Conservation (phyloP, 139 green algal genomes). For the Volvox africanus region DNA sequence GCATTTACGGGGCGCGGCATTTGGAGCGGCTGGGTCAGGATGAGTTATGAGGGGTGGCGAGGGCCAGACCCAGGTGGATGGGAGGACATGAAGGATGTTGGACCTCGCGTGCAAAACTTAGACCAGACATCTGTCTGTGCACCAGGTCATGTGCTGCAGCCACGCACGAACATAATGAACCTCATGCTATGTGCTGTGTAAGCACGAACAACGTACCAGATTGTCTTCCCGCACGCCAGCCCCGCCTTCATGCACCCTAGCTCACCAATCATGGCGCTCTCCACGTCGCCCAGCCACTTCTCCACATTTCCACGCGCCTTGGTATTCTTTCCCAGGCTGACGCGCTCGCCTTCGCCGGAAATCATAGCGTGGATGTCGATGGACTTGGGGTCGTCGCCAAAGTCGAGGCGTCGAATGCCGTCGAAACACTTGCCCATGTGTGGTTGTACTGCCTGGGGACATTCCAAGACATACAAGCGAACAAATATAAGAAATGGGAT, state of each 20-base stretch:
- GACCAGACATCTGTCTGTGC: too few relatives aligned
- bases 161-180: too few relatives aligned
- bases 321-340: slow-evolving; percentile 84
- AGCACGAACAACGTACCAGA: too few relatives aligned
- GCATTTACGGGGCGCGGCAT: too few relatives aligned
- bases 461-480: neutral
- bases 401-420: slow-evolving; percentile 86
- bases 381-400: slow-evolving; percentile 84
- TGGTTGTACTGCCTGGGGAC: slow-evolving; percentile 83
- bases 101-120: too few relatives aligned
- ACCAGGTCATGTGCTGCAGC: too few relatives aligned
- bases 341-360: slow-evolving; percentile 82
- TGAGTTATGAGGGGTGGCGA: too few relatives aligned
- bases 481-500: neutral
- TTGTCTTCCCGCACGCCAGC: too few relatives aligned
- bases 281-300: slow-evolving; percentile 85
- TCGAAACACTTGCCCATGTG: slow-evolving; percentile 95
- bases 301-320: slow-evolving; percentile 89
- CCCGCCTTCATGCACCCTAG: neutral
- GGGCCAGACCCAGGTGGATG: too few relatives aligned
- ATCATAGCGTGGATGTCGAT: slow-evolving; percentile 89
- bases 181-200: too few relatives aligned
- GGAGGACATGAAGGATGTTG: too few relatives aligned
- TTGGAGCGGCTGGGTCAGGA: too few relatives aligned
- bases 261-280: slow-evolving; percentile 78